Conservation (phyloP, 1,139 yeast genomes). For the Debaryomyces robertsiae region DNA sequence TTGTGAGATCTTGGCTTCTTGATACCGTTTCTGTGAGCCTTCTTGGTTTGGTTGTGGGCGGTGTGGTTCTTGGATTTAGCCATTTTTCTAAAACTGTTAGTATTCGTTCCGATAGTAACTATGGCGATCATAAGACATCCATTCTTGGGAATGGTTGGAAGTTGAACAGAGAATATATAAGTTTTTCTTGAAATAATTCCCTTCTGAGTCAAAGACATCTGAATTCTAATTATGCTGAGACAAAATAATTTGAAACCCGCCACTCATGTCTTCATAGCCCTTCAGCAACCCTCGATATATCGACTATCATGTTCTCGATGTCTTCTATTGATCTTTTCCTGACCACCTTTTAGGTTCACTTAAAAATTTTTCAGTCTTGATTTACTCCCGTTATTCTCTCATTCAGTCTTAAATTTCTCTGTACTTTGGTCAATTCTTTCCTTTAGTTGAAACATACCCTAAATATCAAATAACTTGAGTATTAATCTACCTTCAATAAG, state of each 20-base stretch:
- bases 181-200: no score
- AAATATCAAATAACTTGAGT: conserved; percentile 15
- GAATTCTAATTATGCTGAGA: no score
- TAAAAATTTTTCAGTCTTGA: background rate
- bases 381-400: background rate
- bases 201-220: no score
- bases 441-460: conserved; percentile 19
- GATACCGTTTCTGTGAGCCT: conserved; percentile 99
- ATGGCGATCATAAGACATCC: no score
- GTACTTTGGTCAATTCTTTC: background rate
- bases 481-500: conserved; percentile 9
- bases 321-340: no score
- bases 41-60: conserved; percentile 98
- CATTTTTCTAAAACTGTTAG: conserved; percentile 57
- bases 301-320: no score
- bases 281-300: no score
- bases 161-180: no score
- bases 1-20: conserved; percentile 98
- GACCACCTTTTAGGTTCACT: background rate
- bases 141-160: no score
- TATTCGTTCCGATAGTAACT: conserved; percentile 10
- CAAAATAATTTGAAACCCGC: no score
- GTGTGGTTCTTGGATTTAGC: conserved; percentile 99
- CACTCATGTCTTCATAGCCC: no score
- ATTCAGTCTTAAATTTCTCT: background rate